Percentiles rank a stretch among this genome's conserved stretches.
phyloP scores from a whole-genome alignment of 495 filamentous ascomycete species.

The Bacidia rubella region DNA sequence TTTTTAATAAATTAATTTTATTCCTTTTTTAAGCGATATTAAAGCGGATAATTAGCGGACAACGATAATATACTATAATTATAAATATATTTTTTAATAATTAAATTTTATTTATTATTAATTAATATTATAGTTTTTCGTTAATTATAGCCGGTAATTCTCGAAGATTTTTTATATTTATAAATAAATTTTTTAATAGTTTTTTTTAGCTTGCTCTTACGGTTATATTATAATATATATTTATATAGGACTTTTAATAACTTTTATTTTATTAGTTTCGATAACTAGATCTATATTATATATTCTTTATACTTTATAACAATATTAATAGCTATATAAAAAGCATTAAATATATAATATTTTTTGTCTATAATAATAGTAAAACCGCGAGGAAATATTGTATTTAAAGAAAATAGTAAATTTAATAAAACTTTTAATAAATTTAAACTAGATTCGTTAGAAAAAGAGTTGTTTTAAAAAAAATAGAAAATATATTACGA shows the following conservation, averaged over 20 bases:
- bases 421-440: slow-evolving; percentile 9
- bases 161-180: background rate
- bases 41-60: no score
- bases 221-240: no score
- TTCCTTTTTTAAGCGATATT: no score
- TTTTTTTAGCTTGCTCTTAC: no score
- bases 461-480: background rate
- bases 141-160: no score
- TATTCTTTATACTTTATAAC: slow-evolving; percentile 3
- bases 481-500: background rate
- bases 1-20: no score
- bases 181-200: background rate
- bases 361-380: no score
- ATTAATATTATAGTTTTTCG: background rate
- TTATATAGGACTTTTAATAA: no score
- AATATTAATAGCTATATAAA: slow-evolving; percentile 7
- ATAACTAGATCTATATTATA: no score
- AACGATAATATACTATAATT: no score
- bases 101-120: background rate
- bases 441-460: slow-evolving; percentile 9
- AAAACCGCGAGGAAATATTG: no score
- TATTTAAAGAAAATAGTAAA: slow-evolving; percentile 8
- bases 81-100: background rate
- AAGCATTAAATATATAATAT: slow-evolving; percentile 4
- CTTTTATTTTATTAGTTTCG: no score